These are phyloP conservation scores for Wickerhamomyces sydowiorum DNA, from an alignment of 805 yeast species.

Conservation along the genomic window DNA sequence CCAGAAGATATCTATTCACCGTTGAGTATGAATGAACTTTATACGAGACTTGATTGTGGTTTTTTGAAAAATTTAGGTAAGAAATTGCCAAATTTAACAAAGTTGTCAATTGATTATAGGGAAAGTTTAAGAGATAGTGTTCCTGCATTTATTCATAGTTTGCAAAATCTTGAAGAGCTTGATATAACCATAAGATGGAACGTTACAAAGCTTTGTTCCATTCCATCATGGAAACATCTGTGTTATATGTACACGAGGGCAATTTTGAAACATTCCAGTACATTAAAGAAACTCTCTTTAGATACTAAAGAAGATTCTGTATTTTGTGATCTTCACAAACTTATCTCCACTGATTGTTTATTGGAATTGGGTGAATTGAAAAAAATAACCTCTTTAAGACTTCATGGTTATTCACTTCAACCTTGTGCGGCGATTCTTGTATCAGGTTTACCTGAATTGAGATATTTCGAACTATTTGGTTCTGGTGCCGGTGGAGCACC, in stretches of 20 bases:
- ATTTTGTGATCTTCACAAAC: constrained; percentile 25
- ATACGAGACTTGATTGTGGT: constrained; percentile 13
- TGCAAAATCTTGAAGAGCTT: constrained; percentile 27
- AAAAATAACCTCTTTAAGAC: constrained; percentile 31
- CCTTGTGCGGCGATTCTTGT: constrained; percentile 26
- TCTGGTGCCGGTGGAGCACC: constrained; percentile 48
- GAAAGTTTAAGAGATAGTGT: constrained; percentile 37
- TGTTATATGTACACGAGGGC: constrained; percentile 14
- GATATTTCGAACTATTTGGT: constrained; percentile 41
- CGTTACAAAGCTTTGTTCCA: constrained; percentile 23
- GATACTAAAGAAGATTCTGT: constrained; percentile 35
- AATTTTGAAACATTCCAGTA: constrained; percentile 12
- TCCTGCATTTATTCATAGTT: constrained; percentile 25
- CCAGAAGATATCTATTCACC: constrained; percentile 10
- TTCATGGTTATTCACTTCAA: constrained; percentile 31
- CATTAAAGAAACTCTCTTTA: constrained; percentile 30
- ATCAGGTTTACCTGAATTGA: constrained; percentile 20
- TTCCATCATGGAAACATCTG: constrained; percentile 17
- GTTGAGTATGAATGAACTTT: constrained; percentile 9
- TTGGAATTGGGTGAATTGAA: constrained; percentile 16
- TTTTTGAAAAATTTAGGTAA: constrained; percentile 25
- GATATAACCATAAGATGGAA: constrained; percentile 38
- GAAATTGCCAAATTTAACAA: constrained; percentile 20
- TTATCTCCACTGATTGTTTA: constrained; percentile 21
- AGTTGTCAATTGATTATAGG: constrained; percentile 33